Conservation (phyloP, 2,329 filamentous ascomycete genomes). For the Trichoderma pleuroti region DNA sequence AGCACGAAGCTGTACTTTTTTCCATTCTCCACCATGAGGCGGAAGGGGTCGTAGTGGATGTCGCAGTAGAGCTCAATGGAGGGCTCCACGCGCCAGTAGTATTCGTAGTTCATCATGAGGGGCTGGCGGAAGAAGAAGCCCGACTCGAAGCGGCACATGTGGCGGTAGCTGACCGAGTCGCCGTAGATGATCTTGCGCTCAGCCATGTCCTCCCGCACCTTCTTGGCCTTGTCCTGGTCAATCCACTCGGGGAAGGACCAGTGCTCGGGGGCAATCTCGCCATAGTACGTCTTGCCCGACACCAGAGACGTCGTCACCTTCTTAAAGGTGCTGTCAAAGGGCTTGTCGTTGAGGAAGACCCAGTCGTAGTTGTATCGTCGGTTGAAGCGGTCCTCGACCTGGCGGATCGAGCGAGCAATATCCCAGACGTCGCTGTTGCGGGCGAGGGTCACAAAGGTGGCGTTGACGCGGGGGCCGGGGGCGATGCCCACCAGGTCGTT, state of each 20-base stretch:
- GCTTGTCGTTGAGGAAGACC: constrained; percentile 97
- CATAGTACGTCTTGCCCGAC: constrained; percentile 91
- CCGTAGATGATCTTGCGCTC: constrained; percentile 97
- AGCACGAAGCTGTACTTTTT: constrained; percentile 99
- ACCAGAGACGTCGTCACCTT: constrained; percentile 83
- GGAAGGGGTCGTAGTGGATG: constrained; percentile 92
- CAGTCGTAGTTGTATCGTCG: constrained; percentile 95
- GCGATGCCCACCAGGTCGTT: constrained; percentile 50
- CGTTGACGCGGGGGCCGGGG: constrained; percentile 79
- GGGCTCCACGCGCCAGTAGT: constrained; percentile 99
- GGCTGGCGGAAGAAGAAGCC: constrained; percentile 98
- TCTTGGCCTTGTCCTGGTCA: constrained; percentile 86
- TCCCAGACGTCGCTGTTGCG: constrained; percentile 95
- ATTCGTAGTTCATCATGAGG: constrained; percentile 94
- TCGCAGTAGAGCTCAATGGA: constrained; percentile 96
- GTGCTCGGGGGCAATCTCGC: constrained; percentile 83
- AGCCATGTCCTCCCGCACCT: constrained; percentile 91
- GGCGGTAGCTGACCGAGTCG: constrained; percentile 92
- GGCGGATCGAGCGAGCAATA: constrained; percentile 90
- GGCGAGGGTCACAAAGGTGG: constrained; percentile 93
- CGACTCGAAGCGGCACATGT: constrained; percentile 99
- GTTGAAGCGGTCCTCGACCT: constrained; percentile 98
- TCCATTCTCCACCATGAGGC: constrained; percentile 89
- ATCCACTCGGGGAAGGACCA: constrained; percentile 98
- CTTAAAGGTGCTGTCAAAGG: constrained; percentile 91